Evolutionary conservation across 1,139 yeast species (phyloP), one percentile per base, ranked within the genome.

Genomic region (Blastobotrys aristatus): DNA sequence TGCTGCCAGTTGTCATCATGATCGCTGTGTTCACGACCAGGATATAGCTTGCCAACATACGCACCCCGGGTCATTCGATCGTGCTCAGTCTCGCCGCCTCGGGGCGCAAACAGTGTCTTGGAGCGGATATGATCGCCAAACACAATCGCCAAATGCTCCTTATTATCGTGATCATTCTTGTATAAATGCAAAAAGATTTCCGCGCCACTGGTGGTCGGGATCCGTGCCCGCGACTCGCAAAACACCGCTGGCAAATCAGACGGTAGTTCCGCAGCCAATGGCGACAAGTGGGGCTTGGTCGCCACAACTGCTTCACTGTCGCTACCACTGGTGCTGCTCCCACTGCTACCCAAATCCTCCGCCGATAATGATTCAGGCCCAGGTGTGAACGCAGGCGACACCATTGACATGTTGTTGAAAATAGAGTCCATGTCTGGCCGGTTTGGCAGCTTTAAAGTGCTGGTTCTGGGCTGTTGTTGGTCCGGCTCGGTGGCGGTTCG

Each of bases 1-100:
- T 10, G 10, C 39, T 4, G 14, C 14, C 7, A 4, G 24, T 90
- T 14, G 2, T 11, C 29, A n/a, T 39, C 33, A 55, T 37, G 32
- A 57, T 83, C 84, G 20, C 67, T 54, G 13, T 53, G 44, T 42
- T 49, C 50, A 53, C 98, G 74, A 2, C 97, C 97, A 1, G 97
- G 97, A 57, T 79, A 82, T 50, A 94, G 71, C 59, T 79, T 80
- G 11, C 98, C 98, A 24, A 85, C 79, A 59, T 94, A 94, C 2
- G 98, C 98, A 21, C 99, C 99, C 57, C 98, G 75, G 14, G 95
- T 88, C 97, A 92, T 92, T 56, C 98, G 71, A 61, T 88, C 97
- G 59, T 80, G 84, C 65, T 89, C 97, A 0, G 96, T 73, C 57
- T 92, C 99, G 39, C 79, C 79, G 0, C 71, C 70, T 44, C 88